Conservation (phyloP, 306 rosid genomes). For the Senna siamea region DNA sequence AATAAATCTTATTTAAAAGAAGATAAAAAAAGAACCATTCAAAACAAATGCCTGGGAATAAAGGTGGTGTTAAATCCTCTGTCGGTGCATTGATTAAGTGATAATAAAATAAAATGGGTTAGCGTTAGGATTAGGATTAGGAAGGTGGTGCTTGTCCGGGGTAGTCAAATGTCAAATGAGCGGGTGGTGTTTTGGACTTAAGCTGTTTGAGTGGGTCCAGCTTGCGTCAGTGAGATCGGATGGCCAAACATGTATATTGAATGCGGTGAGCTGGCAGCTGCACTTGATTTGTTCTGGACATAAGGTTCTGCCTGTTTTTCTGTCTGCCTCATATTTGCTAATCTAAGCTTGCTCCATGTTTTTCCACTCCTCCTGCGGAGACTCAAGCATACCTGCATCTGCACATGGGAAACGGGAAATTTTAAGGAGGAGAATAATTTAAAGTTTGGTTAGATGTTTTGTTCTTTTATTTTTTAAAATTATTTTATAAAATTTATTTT, state of each 20-base stretch:
- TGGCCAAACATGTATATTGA: neutral
- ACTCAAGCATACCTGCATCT: neutral
- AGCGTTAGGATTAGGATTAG: neutral
- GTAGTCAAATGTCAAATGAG: neutral
- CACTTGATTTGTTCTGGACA: neutral
- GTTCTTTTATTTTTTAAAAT: too few species aligned
- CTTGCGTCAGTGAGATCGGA: neutral
- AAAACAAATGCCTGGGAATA: too few species aligned
- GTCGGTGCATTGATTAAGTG: neutral
- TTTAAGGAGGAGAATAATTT: neutral
- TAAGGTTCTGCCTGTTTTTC: neutral
- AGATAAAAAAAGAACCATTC: too few species aligned
- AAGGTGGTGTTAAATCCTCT: neutral
- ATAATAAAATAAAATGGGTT: neutral
- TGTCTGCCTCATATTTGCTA: neutral
- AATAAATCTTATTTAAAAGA: too few species aligned
- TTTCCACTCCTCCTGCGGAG: neutral
- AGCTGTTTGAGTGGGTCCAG: neutral
- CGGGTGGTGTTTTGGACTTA: neutral
- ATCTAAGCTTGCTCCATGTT: neutral
- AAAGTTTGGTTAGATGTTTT: too few species aligned
- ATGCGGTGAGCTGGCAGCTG: slow-evolving; percentile 1
- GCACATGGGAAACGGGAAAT: neutral
- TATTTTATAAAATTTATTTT: too few species aligned
- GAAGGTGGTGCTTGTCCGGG: neutral